Conservation (phyloP, 768 basidiomycete species). For the Boletus rubescentipes region DNA sequence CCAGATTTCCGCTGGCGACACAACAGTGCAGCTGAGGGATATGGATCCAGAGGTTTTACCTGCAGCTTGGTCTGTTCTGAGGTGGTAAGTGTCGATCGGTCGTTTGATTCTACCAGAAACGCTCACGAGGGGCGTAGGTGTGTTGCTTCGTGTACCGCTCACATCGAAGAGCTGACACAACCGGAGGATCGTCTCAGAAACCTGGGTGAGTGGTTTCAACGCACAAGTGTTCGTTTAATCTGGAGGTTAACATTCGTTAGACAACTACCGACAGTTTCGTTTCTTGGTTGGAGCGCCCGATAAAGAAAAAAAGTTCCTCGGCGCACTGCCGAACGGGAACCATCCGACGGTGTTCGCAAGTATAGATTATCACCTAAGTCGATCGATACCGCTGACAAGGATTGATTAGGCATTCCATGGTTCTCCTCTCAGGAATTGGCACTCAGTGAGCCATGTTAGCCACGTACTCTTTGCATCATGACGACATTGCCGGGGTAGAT, state of each 20-base stretch:
- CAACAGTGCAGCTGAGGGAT: constrained; percentile 54
- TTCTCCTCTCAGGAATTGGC: constrained; percentile 65
- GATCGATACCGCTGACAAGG: background rate
- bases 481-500: constrained; percentile 40
- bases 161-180: constrained; percentile 61
- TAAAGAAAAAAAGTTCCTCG: constrained; percentile 64
- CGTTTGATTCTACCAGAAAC: background rate
- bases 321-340: constrained; percentile 39
- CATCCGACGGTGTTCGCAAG: constrained; percentile 30
- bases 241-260: background rate
- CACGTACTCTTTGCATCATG: background rate
- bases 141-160: constrained; percentile 70
- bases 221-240: background rate
- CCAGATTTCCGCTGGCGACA: constrained; percentile 49
- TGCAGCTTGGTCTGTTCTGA: constrained; percentile 64
- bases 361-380: background rate
- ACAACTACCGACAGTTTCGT: constrained; percentile 50
- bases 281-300: constrained; percentile 72
- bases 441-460: constrained; percentile 46
- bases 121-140: constrained; percentile 42
- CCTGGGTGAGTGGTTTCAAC: constrained; percentile 38
- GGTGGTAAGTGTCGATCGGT: constrained; percentile 44
- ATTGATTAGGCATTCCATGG: constrained; percentile 64
- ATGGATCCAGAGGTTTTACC: constrained; percentile 48
- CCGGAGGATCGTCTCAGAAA: constrained; percentile 54